phyloP scores from a whole-genome alignment of 352 stramenopile species.

The Blastocystis sp. region DNA sequence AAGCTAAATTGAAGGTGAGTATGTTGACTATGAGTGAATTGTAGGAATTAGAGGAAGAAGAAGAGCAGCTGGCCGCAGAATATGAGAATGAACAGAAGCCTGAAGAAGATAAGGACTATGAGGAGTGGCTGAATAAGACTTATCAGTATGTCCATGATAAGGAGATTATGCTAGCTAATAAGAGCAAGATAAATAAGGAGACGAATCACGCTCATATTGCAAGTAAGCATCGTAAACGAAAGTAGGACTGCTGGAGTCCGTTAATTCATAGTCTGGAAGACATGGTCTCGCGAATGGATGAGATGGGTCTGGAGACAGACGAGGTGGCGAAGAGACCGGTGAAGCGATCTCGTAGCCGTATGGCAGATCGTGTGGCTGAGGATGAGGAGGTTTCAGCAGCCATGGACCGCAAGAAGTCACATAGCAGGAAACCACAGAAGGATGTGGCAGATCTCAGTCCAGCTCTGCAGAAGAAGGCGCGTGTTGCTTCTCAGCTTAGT shows the following conservation, averaged over 20 bases:
- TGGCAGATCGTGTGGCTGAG: neutral
- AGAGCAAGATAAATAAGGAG: neutral
- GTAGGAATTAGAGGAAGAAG: neutral
- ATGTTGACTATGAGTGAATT: neutral
- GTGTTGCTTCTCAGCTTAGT: constrained; percentile 33
- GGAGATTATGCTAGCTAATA: neutral
- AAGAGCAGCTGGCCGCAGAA: constrained; percentile 15
- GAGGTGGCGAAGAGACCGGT: neutral
- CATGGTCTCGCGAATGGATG: constrained; percentile 1
- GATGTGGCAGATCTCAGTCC: neutral
- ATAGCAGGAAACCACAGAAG: constrained; percentile 42
- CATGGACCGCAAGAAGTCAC: constrained; percentile 6
- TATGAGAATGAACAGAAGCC: constrained; percentile 35
- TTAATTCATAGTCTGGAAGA: neutral
- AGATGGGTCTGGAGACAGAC: neutral
- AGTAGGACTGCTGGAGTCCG: neutral
- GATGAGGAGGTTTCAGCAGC: neutral
- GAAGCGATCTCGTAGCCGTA: constrained; percentile 29
- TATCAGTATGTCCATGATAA: constrained; percentile 36
- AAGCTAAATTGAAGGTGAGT: constrained; percentile 81
- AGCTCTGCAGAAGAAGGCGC: constrained; percentile 20
- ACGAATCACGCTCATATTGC: neutral
- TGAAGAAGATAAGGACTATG: constrained; percentile 28
- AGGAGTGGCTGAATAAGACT: constrained; percentile 25
- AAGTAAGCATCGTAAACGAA: neutral